These are phyloP conservation scores for Diplodia mutila DNA, from an alignment of 2,329 filamentous ascomycete genomes.

Conservation along the genomic window DNA sequence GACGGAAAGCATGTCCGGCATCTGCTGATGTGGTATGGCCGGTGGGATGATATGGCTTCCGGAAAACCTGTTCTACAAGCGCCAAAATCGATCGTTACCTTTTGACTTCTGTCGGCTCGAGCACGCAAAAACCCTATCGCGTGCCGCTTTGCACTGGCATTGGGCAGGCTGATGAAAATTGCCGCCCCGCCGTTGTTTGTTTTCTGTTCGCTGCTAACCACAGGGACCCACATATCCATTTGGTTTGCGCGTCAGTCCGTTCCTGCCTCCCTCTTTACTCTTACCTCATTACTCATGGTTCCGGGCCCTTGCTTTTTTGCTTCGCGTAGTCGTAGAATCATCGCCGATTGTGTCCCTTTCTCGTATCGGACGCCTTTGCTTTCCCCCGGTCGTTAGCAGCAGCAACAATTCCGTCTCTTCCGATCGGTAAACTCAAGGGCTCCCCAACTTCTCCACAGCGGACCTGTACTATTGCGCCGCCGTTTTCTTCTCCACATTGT, in stretches of 20 bases:
- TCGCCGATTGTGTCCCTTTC: conserved; percentile 14
- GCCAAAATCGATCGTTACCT: conserved; percentile 21
- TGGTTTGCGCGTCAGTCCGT: background rate
- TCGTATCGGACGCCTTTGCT: background rate
- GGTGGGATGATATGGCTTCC: conserved; percentile 8
- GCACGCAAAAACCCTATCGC: background rate
- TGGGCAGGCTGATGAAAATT: background rate
- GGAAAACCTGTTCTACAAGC: conserved; percentile 24
- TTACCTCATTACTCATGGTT: conserved; percentile 17
- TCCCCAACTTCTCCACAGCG: background rate
- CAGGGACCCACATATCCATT: background rate
- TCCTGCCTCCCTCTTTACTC: background rate
- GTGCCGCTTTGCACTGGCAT: background rate
- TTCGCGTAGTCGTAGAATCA: conserved; percentile 9
- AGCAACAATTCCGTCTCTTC: background rate
- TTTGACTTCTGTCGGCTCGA: background rate
- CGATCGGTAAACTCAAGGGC: background rate
- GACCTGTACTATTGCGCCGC: background rate
- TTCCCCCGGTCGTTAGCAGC: background rate
- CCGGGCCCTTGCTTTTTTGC: background rate
- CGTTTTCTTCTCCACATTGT: background rate
- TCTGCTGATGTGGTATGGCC: conserved; percentile 9
- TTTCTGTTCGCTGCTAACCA: conserved; percentile 5
- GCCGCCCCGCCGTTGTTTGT: background rate
- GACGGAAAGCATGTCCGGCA: background rate